Evolutionary conservation across 306 rosid species (phyloP).

Genomic region (Corylus americana): DNA sequence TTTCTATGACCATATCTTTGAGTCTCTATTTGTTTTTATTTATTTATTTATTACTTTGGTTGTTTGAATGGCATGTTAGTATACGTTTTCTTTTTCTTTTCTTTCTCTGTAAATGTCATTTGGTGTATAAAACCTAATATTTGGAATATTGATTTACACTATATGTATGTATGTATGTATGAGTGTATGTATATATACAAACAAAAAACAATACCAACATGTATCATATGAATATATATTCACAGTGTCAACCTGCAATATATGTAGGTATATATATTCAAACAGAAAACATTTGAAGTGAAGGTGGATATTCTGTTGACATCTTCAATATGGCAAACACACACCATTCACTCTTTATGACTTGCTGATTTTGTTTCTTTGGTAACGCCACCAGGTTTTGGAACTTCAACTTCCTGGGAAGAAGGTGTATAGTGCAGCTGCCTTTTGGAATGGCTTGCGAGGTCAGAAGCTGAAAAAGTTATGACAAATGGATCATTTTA

Average conservation of each 20-base stretch:
- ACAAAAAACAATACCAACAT: too few relatives aligned
- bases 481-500: constrained; percentile 28
- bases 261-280: too few relatives aligned
- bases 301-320: background rate
- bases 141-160: background rate
- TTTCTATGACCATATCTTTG: constrained; percentile 18
- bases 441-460: constrained; percentile 94
- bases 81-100: background rate
- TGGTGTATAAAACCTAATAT: background rate
- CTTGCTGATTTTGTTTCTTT: background rate
- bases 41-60: background rate
- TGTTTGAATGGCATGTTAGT: background rate
- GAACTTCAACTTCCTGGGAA: constrained; percentile 88
- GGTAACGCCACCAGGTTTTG: constrained; percentile 48
- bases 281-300: background rate
- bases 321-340: background rate
- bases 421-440: constrained; percentile 61
- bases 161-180: too few relatives aligned
- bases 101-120: background rate
- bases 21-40: constrained; percentile 9
- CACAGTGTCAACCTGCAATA: background rate
- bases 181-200: background rate
- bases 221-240: too few relatives aligned
- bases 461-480: constrained; percentile 71
- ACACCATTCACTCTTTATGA: background rate